A percentile compares a stretch with the other conserved stretches of the same genome.
These are phyloP conservation scores for Coccomyxa sp. DNA, from an alignment of 139 green algal species.

Conservation along the genomic window DNA sequence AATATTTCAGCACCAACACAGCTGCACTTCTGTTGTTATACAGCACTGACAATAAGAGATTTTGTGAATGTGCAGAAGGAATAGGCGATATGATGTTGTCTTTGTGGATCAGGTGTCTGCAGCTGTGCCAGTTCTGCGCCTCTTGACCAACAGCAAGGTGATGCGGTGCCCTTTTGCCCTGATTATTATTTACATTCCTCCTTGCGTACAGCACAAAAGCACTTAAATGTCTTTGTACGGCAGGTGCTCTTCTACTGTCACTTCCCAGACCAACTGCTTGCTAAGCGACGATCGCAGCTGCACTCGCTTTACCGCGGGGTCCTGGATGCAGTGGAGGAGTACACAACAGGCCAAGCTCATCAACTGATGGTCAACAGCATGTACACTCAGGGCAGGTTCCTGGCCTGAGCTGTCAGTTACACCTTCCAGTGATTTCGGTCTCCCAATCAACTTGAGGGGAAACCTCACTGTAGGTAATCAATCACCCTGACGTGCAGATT, in stretches of 20 bases:
- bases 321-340: slow-evolving; percentile 81
- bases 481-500: too few species aligned
- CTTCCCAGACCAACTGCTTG: slow-evolving; percentile 93
- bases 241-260: slow-evolving; percentile 97
- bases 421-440: too few species aligned
- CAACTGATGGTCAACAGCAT: slow-evolving; percentile 87
- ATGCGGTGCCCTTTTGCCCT: neutral
- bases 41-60: neutral
- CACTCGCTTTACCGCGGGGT: slow-evolving; percentile 54
- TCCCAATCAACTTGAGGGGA: too few species aligned
- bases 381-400: slow-evolving; percentile 66
- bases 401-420: too few species aligned
- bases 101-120: slow-evolving; percentile 84
- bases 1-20: neutral
- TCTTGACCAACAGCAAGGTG: slow-evolving; percentile 39
- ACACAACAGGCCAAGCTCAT: slow-evolving; percentile 72
- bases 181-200: too few species aligned
- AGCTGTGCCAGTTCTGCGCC: slow-evolving; percentile 70
- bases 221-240: neutral
- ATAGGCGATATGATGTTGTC: slow-evolving; percentile 66
- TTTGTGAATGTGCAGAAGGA: slow-evolving; percentile 2
- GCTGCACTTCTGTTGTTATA: neutral
- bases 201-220: too few species aligned
- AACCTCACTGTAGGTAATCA: too few species aligned
- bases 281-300: slow-evolving; percentile 28